Evolutionary conservation across 2,329 filamentous ascomycete genomes (phyloP), one percentile per base, ranked within the genome.

Genomic region (Epicoccum sorghinum): DNA sequence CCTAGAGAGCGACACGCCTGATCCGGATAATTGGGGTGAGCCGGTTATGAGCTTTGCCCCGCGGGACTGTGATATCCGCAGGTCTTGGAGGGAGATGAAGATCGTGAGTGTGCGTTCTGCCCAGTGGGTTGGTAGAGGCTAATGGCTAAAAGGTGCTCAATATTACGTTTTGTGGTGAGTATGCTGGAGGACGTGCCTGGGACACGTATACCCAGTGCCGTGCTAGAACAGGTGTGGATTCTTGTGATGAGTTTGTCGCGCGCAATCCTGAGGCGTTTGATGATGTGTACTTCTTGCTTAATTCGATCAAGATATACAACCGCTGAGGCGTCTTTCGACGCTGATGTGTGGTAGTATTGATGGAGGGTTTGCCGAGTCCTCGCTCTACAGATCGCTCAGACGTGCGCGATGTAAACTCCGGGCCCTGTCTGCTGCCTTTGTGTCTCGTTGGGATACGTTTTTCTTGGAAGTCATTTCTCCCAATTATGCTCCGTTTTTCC

Each of bases 161-260:
- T 59, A 78, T 74, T 3, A 78, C 77, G 4, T 81, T 82, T 66
- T 82, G 79, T 45, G 80, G 81, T 49, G 74, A 25, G 5, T 40
- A 44, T 29, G 54, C 55, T 10, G 52, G 49, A 13, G 58, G 42
- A 6, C 78, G 48, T 33, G 55, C 86, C 27, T 95, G 88, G 86
- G 64, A 68, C 44, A 41, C 35, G 9, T 40, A 57, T 29, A 54
- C 50, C 3, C 18, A 40, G 12, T 62, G 56, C 38, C 44, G 41
- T 12, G 32, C 41, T 2, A 41, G 38, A 35, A 68, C 66, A 22
- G 77, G 83, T 54, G 87, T 83, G 0, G 57, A 73, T 36, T 86
- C 51, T 7, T 69, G 66, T 43, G 45, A 57, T 27, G 52, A 50
- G 10, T 68, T 49, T 48, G 65, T 71, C 40, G 47, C 55, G 14